A percentile compares a stretch with the other conserved stretches of the same genome.
These are phyloP conservation scores for Blastomyces gilchristii DNA, from an alignment of 2,329 filamentous ascomycete species.

Conservation along the genomic window DNA sequence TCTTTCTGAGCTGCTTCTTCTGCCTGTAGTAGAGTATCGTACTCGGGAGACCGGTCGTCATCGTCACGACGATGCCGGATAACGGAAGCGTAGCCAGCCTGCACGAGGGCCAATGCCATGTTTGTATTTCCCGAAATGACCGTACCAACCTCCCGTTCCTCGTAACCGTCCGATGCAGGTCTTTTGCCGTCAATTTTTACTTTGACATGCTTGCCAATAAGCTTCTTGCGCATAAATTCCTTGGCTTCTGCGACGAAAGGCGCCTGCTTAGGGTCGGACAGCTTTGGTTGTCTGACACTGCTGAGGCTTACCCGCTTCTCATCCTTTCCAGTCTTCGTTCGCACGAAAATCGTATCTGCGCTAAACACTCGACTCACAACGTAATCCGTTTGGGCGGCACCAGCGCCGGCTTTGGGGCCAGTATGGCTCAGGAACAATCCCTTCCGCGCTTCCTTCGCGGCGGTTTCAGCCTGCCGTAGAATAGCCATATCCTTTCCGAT, in stretches of 20 bases:
- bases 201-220: conserved; percentile 93
- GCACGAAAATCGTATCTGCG: conserved; percentile 78
- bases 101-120: conserved; percentile 71
- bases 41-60: conserved; percentile 84
- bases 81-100: conserved; percentile 85
- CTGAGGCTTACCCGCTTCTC: conserved; percentile 90
- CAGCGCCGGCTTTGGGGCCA: conserved; percentile 51
- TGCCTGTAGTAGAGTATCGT: conserved; percentile 51
- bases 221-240: conserved; percentile 83
- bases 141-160: conserved; percentile 89
- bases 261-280: conserved; percentile 72
- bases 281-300: conserved; percentile 87
- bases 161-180: conserved; percentile 78
- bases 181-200: conserved; percentile 84
- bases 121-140: conserved; percentile 78
- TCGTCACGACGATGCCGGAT: conserved; percentile 93
- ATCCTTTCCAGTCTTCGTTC: conserved; percentile 62
- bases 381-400: conserved; percentile 61
- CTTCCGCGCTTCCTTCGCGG: conserved; percentile 64
- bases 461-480: conserved; percentile 76
- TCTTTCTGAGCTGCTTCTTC: conserved; percentile 62
- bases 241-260: conserved; percentile 90
- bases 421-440: conserved; percentile 76
- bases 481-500: conserved; percentile 79
- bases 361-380: conserved; percentile 75